phyloP scores from a whole-genome alignment of 2,329 filamentous ascomycete species.

The Cercospora janseana region DNA sequence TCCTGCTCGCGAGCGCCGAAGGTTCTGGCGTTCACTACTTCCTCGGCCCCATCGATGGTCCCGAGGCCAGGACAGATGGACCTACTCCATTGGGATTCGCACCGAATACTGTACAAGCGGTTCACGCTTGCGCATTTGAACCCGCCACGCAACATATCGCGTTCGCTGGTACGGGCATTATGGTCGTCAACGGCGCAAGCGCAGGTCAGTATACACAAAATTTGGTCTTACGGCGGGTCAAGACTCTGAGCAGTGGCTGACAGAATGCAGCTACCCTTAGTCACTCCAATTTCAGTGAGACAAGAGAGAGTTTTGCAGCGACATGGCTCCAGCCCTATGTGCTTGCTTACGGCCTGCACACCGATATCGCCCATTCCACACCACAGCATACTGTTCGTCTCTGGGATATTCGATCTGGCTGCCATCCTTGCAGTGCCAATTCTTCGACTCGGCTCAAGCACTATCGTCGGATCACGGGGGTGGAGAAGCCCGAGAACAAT shows the following conservation, averaged over 20 bases:
- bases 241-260: too few species aligned
- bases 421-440: background rate
- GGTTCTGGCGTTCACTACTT: background rate
- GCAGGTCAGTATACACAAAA: background rate
- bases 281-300: constrained; percentile 3
- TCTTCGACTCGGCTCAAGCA: constrained; percentile 15
- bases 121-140: constrained; percentile 18
- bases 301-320: constrained; percentile 13
- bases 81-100: background rate
- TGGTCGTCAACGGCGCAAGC: background rate
- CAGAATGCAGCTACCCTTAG: background rate
- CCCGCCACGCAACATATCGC: constrained; percentile 3
- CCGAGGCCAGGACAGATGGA: background rate
- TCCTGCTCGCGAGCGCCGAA: constrained; percentile 4
- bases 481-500: constrained; percentile 7
- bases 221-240: background rate
- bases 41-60: background rate
- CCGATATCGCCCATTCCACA: background rate
- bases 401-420: constrained; percentile 21
- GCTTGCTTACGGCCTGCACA: constrained; percentile 14
- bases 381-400: constrained; percentile 15
- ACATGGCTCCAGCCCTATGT: constrained; percentile 18
- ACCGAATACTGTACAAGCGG: background rate
- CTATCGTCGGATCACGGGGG: constrained; percentile 12
- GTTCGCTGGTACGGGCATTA: constrained; percentile 4